Conservation (phyloP, 2,329 filamentous ascomycete genomes). For the Nigrospora oryzae region DNA sequence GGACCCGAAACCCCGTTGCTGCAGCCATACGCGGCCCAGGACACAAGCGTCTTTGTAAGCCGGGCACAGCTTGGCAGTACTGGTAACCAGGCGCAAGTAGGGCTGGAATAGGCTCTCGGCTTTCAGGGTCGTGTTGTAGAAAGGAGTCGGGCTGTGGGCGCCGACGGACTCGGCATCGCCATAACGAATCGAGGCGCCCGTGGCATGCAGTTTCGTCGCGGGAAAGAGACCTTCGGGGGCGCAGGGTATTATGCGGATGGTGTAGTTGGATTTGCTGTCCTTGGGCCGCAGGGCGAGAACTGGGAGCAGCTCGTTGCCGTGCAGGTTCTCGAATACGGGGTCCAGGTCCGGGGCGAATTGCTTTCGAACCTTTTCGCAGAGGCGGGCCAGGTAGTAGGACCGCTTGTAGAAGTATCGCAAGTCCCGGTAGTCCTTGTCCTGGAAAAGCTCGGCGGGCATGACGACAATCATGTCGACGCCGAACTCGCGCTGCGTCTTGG, state of each 20-base stretch:
- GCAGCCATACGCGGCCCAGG: conserved; percentile 80
- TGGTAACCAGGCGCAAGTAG: conserved; percentile 69
- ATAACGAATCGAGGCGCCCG: conserved; percentile 60
- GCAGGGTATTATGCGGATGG: conserved; percentile 71
- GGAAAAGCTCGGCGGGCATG: conserved; percentile 74
- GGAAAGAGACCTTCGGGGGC: conserved; percentile 63
- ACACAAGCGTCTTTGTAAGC: conserved; percentile 78
- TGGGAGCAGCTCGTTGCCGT: conserved; percentile 71
- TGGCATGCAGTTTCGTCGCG: conserved; percentile 59
- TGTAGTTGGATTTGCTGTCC: conserved; percentile 26
- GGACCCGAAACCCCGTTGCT: conserved; percentile 73
- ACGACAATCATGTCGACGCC: conserved; percentile 77
- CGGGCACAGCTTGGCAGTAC: conserved; percentile 58
- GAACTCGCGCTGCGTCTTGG: conserved; percentile 49
- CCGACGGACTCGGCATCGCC: conserved; percentile 37
- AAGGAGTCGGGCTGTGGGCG: conserved; percentile 53
- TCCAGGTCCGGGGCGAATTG: conserved; percentile 44
- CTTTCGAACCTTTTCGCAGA: conserved; percentile 62
- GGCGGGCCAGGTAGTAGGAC: conserved; percentile 80
- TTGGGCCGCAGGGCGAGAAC: conserved; percentile 41
- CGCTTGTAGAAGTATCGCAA: conserved; percentile 92
- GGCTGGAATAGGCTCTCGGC: conserved; percentile 65
- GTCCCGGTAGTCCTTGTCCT: conserved; percentile 91
- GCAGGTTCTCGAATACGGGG: conserved; percentile 55
- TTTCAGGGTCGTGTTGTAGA: conserved; percentile 82